Percentiles rank a stretch among this genome's conserved stretches.
phyloP scores from a whole-genome alignment of 2,329 filamentous ascomycete species.

The Dothideomycetes sp. region DNA sequence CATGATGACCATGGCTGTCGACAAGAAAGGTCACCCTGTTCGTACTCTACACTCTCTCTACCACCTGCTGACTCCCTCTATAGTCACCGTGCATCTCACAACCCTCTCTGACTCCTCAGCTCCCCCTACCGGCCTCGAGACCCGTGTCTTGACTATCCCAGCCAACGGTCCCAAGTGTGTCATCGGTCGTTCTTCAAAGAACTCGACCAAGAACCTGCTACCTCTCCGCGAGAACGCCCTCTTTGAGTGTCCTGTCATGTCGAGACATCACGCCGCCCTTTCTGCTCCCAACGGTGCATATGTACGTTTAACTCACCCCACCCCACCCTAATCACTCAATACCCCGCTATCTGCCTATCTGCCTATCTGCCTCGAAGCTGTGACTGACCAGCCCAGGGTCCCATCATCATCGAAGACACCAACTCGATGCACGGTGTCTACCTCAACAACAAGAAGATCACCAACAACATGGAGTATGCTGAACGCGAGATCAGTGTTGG shows the following conservation, averaged over 20 bases:
- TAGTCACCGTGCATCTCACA: too few species aligned
- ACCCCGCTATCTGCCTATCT: neutral
- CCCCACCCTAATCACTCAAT: neutral
- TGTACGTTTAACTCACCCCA: conserved; percentile 3
- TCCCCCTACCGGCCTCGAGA: neutral
- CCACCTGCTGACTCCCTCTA: too few species aligned
- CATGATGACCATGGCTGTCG: too few species aligned
- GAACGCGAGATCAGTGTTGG: conserved; percentile 17
- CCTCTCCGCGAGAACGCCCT: conserved; percentile 24
- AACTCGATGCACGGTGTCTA: conserved; percentile 27
- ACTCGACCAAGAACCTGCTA: conserved; percentile 26
- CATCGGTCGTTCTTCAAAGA: conserved; percentile 37
- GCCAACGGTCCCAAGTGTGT: conserved; percentile 20
- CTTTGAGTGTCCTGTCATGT: conserved; percentile 30
- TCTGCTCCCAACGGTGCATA: conserved; percentile 9
- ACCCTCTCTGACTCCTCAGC: too few species aligned
- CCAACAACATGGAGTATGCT: conserved; percentile 12
- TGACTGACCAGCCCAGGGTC: conserved; percentile 13
- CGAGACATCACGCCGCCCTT: conserved; percentile 27
- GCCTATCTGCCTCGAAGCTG: neutral
- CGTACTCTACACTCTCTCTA: too few species aligned
- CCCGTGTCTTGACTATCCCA: conserved; percentile 1
- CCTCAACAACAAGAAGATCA: conserved; percentile 23
- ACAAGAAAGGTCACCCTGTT: too few species aligned
- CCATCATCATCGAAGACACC: conserved; percentile 24